Evolutionary conservation across 331 rosid genomes (phyloP).

Genomic region (Erythrophleum ivorense): DNA sequence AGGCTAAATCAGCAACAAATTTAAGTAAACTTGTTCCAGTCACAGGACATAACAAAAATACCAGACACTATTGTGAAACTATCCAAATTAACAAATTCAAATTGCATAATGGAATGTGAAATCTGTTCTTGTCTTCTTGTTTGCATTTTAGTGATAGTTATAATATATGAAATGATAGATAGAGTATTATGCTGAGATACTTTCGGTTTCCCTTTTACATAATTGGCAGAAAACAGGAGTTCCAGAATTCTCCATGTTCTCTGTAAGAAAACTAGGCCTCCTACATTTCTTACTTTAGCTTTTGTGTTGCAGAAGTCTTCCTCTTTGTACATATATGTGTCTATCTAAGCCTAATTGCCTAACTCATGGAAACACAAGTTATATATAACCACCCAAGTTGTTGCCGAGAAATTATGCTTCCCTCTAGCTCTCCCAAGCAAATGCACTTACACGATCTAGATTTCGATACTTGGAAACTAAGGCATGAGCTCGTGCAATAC

Average conservation of each 20-base stretch:
- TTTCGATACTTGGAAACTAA: slow-evolving; percentile 81
- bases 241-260: background rate
- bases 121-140: background rate
- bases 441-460: slow-evolving; percentile 80
- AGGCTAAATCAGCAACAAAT: slow-evolving; percentile 7
- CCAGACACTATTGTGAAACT: background rate
- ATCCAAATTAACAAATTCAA: slow-evolving; percentile 9
- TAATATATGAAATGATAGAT: background rate
- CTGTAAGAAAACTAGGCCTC: background rate
- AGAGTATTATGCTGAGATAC: background rate
- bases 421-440: background rate
- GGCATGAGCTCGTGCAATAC: slow-evolving; percentile 83
- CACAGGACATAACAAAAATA: slow-evolving; percentile 8
- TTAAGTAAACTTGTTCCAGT: background rate
- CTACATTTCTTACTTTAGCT: background rate
- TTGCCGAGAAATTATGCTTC: background rate
- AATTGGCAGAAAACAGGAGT: background rate
- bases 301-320: background rate
- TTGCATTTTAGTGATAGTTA: background rate
- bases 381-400: background rate
- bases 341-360: background rate
- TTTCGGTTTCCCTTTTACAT: background rate
- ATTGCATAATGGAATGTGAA: background rate
- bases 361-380: background rate
- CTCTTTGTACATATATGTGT: background rate